Evolutionary conservation across 164 flowering plant species (phyloP).

Genomic region (Chloranthus sessilifolius): DNA sequence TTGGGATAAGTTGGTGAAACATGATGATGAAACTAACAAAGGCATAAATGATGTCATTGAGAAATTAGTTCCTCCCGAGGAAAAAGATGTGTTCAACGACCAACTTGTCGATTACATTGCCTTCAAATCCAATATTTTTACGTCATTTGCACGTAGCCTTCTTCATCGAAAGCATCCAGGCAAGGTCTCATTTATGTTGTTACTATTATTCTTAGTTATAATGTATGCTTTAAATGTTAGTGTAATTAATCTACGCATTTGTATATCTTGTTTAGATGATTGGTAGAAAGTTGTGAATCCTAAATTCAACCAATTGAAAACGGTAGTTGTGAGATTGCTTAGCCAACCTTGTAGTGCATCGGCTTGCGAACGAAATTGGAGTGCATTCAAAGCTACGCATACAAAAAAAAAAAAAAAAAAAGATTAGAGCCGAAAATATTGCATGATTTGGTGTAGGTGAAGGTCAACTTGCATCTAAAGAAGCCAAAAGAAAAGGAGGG

Average conservation of each 20-base stretch:
- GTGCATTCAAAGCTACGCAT: background rate
- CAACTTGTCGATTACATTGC: background rate
- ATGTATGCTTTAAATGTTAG: background rate
- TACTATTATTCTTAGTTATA: background rate
- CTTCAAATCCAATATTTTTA: too few relatives aligned
- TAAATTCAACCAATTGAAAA: too few relatives aligned
- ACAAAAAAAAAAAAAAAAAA: conserved; percentile 1
- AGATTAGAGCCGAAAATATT: background rate
- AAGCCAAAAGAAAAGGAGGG: background rate
- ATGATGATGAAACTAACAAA: background rate
- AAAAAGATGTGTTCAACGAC: background rate
- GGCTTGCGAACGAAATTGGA: background rate
- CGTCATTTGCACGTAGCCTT: background rate
- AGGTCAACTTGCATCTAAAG: conserved; percentile 4
- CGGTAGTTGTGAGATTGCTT: too few relatives aligned
- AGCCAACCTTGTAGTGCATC: conserved; percentile 5
- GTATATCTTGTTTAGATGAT: background rate
- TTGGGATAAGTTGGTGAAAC: too few relatives aligned
- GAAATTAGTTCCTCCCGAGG: background rate
- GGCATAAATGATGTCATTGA: background rate
- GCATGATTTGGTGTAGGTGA: background rate
- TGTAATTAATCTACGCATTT: too few relatives aligned
- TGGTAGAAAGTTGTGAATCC: too few relatives aligned
- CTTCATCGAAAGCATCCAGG: background rate
- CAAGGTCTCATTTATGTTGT: background rate